phyloP scores from a whole-genome alignment of 2,329 filamentous ascomycete genomes.

The Lomentospora prolificans region DNA sequence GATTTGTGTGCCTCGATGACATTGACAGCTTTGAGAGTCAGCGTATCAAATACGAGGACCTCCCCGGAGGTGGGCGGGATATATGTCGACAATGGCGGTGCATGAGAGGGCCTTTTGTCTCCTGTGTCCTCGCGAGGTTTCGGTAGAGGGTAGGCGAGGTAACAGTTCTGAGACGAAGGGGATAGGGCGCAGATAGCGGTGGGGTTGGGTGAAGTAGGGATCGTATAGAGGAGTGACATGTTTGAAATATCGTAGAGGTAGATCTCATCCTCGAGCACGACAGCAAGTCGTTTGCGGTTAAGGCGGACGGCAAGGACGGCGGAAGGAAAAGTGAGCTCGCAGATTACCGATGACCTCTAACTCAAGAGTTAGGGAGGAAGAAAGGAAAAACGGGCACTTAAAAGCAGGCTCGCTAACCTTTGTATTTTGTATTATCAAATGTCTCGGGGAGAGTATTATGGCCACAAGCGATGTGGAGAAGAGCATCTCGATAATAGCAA shows the following conservation, averaged over 20 bases:
- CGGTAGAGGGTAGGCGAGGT: slow-evolving; percentile 85
- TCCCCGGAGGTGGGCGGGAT: slow-evolving; percentile 81
- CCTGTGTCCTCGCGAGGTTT: slow-evolving; percentile 53
- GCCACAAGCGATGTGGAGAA: slow-evolving; percentile 97
- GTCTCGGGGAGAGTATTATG: slow-evolving; percentile 80
- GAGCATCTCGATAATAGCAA: slow-evolving; percentile 95
- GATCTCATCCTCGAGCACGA: slow-evolving; percentile 90
- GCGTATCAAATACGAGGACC: slow-evolving; percentile 83
- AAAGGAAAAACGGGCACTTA: background rate
- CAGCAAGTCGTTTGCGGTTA: slow-evolving; percentile 87
- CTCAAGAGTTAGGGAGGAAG: slow-evolving; percentile 13
- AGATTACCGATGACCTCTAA: slow-evolving; percentile 71
- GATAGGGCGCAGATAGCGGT: slow-evolving; percentile 86
- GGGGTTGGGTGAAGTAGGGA: slow-evolving; percentile 88
- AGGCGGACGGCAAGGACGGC: slow-evolving; percentile 87
- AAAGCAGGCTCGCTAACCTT: slow-evolving; percentile 51
- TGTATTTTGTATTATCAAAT: slow-evolving; percentile 93
- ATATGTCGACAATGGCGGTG: slow-evolving; percentile 70
- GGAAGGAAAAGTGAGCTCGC: slow-evolving; percentile 97
- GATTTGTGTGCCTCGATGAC: slow-evolving; percentile 93
- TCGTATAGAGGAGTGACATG: slow-evolving; percentile 89
- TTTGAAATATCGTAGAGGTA: slow-evolving; percentile 99
- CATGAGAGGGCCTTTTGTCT: slow-evolving; percentile 62
- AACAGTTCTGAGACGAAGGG: slow-evolving; percentile 91
- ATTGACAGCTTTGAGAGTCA: slow-evolving; percentile 84